These are phyloP conservation scores for Dioszegia crocea DNA, from an alignment of 768 basidiomycete genomes.

Conservation along the genomic window DNA sequence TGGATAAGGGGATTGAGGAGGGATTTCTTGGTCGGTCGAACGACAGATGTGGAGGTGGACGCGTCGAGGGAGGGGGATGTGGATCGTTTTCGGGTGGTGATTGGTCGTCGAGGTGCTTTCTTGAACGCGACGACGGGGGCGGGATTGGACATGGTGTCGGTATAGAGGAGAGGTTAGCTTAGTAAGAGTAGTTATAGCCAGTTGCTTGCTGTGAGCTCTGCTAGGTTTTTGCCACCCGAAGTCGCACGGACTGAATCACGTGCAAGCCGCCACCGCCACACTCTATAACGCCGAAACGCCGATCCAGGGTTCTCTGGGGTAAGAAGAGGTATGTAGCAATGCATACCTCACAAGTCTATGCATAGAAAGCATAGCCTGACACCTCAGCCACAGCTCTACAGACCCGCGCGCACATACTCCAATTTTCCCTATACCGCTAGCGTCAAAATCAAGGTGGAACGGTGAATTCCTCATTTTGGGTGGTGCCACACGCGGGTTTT, in stretches of 20 bases:
- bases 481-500: constrained; percentile 4
- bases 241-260: neutral
- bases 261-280: neutral
- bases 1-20: constrained; percentile 69
- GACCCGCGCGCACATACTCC: too few species aligned
- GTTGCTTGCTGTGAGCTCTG: neutral
- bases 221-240: neutral
- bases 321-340: too few species aligned
- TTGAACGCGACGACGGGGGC: constrained; percentile 70
- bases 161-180: neutral
- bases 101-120: constrained; percentile 76
- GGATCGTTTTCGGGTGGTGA: constrained; percentile 69
- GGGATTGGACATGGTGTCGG: constrained; percentile 12
- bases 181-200: neutral
- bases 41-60: constrained; percentile 52
- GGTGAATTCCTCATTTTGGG: neutral
- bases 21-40: constrained; percentile 69
- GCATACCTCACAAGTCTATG: too few species aligned
- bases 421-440: too few species aligned
- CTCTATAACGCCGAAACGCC: too few species aligned
- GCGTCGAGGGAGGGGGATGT: constrained; percentile 55
- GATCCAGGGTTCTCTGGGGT: too few species aligned
- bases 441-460: neutral
- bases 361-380: too few species aligned
- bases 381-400: too few species aligned